These are phyloP conservation scores for Leishmania lainsoni DNA, from an alignment of 208 protist species.

Conservation along the genomic window DNA sequence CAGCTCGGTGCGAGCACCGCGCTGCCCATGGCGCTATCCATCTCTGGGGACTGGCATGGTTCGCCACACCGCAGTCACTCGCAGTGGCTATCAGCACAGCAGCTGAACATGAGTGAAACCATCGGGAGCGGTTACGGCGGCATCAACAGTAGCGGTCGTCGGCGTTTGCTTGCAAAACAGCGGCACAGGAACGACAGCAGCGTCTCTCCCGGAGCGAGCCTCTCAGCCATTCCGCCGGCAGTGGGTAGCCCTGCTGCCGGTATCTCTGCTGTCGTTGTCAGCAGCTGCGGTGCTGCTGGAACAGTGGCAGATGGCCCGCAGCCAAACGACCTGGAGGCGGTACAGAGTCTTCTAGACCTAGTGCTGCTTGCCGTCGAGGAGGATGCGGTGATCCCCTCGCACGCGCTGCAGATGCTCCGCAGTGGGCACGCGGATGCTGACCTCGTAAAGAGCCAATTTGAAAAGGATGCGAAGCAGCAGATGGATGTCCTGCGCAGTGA, in stretches of 20 bases:
- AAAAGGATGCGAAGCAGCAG: conserved; percentile 41
- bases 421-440: conserved; percentile 25
- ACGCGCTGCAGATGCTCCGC: conserved; percentile 31
- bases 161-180: background rate
- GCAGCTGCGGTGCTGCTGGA: background rate
- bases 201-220: background rate
- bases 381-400: conserved; percentile 44
- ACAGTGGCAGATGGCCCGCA: conserved; percentile 4
- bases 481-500: conserved; percentile 40
- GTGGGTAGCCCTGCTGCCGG: background rate
- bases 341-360: conserved; percentile 86
- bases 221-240: conserved; percentile 1
- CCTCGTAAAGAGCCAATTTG: conserved; percentile 17
- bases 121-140: conserved; percentile 13
- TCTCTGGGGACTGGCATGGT: background rate
- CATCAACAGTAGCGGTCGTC: background rate
- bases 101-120: conserved; percentile 5
- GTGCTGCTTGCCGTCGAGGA: conserved; percentile 86
- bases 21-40: conserved; percentile 2
- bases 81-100: background rate
- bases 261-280: background rate
- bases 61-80: background rate
- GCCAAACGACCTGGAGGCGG: conserved; percentile 45
- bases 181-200: background rate
- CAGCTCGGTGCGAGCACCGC: background rate